phyloP scores from a whole-genome alignment of 768 basidiomycete genomes.

The Pleurotus platypus region DNA sequence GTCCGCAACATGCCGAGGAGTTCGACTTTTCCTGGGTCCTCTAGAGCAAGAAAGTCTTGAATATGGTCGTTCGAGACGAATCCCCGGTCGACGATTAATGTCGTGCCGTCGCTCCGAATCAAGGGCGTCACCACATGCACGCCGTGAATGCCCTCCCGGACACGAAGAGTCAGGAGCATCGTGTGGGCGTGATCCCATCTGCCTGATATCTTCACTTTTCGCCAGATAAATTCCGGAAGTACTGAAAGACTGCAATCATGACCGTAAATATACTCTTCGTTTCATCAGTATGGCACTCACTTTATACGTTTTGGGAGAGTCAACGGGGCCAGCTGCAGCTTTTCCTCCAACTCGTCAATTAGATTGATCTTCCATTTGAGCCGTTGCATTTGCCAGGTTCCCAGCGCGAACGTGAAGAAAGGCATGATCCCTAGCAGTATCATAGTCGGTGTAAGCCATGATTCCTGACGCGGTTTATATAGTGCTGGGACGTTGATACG shows the following conservation, averaged over 20 bases:
- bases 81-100: constrained; percentile 89
- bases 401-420: constrained; percentile 84
- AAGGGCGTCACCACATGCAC: constrained; percentile 88
- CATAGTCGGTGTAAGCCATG: constrained; percentile 69
- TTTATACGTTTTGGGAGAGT: constrained; percentile 81
- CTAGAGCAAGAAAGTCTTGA: constrained; percentile 22
- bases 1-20: constrained; percentile 86
- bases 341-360: constrained; percentile 92
- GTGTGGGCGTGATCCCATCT: constrained; percentile 75
- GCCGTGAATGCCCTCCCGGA: constrained; percentile 85
- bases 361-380: constrained; percentile 93
- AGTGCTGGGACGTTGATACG: constrained; percentile 34
- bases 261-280: constrained; percentile 13
- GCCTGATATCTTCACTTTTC: constrained; percentile 79
- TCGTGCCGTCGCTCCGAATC: constrained; percentile 72
- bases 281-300: constrained; percentile 41
- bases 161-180: constrained; percentile 81
- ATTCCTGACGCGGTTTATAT: constrained; percentile 57
- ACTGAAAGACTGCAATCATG: constrained; percentile 49
- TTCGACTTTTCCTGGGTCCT: constrained; percentile 58
- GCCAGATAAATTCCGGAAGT: constrained; percentile 85
- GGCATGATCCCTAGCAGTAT: constrained; percentile 82
- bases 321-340: constrained; percentile 77
- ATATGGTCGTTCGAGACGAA: constrained; percentile 66
- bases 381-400: constrained; percentile 91